These are phyloP conservation scores for Phylloporus rhodoxanthus DNA, from an alignment of 768 basidiomycete species.

Conservation along the genomic window DNA sequence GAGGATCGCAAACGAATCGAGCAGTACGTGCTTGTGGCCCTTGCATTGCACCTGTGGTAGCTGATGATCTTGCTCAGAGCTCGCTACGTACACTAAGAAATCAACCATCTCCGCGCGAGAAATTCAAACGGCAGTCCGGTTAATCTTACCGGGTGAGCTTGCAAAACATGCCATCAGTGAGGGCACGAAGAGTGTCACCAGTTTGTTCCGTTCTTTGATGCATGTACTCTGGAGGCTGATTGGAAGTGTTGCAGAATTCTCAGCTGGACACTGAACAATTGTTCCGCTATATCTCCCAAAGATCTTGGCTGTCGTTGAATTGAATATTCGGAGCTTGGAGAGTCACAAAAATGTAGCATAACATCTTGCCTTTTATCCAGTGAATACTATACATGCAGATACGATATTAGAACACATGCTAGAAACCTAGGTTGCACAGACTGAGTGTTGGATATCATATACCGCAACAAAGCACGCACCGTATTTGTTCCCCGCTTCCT, in stretches of 20 bases:
- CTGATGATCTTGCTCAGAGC: conserved; percentile 32
- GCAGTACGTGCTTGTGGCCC: conserved; percentile 31
- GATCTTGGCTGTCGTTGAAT: neutral
- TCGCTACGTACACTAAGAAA: conserved; percentile 66
- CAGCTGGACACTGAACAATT: conserved; percentile 13
- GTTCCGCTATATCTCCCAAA: neutral
- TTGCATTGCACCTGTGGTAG: neutral
- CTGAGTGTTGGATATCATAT: neutral
- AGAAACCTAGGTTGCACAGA: conserved; percentile 19
- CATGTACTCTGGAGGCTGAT: conserved; percentile 1
- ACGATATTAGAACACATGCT: neutral
- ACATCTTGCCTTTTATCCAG: conserved; percentile 8
- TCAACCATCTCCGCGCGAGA: conserved; percentile 70
- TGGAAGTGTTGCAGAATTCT: conserved; percentile 20
- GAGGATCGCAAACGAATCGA: conserved; percentile 49
- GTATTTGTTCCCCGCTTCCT: conserved; percentile 90
- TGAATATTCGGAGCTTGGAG: neutral
- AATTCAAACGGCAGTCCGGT: conserved; percentile 64
- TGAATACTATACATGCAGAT: conserved; percentile 16
- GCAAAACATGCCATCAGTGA: conserved; percentile 75
- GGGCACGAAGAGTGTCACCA: conserved; percentile 60
- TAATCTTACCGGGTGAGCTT: conserved; percentile 67
- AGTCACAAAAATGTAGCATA: conserved; percentile 19
- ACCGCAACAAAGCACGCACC: conserved; percentile 41
- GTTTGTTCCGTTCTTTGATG: conserved; percentile 12